These are phyloP conservation scores for Aspergillus sp. DNA, from an alignment of 2,329 filamentous ascomycete genomes.

Conservation along the genomic window DNA sequence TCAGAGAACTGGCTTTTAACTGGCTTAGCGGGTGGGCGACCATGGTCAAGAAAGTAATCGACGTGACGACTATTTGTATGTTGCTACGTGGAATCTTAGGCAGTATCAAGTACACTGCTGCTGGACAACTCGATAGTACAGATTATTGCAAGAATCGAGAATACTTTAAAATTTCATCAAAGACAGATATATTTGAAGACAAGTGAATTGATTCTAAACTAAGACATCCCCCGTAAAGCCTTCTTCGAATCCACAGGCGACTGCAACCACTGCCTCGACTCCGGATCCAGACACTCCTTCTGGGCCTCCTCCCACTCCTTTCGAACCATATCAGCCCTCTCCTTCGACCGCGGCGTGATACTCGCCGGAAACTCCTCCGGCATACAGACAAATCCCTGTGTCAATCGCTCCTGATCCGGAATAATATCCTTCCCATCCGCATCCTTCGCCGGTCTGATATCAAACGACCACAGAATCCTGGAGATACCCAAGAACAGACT, in stretches of 20 bases:
- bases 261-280: background rate
- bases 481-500: constrained; percentile 50
- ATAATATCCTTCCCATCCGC: constrained; percentile 32
- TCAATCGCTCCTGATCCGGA: constrained; percentile 41
- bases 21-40: background rate
- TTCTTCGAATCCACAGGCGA: background rate
- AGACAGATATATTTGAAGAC: background rate
- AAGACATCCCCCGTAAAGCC: background rate
- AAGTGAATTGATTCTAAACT: background rate
- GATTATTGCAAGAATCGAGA: too few relatives aligned
- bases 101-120: too few relatives aligned
- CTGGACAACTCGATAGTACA: too few relatives aligned
- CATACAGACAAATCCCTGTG: constrained; percentile 47
- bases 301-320: background rate
- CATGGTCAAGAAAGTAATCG: background rate
- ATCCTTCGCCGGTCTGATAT: constrained; percentile 35
- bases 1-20: background rate
- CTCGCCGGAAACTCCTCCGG: constrained; percentile 39
- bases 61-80: background rate
- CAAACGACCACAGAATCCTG: constrained; percentile 51
- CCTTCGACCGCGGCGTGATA: constrained; percentile 37
- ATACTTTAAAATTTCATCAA: background rate
- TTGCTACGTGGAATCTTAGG: background rate
- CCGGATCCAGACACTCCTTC: background rate
- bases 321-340: constrained; percentile 22